phyloP scores from a whole-genome alignment of 2,329 filamentous ascomycete species.

The Aquanectria penicillioides region DNA sequence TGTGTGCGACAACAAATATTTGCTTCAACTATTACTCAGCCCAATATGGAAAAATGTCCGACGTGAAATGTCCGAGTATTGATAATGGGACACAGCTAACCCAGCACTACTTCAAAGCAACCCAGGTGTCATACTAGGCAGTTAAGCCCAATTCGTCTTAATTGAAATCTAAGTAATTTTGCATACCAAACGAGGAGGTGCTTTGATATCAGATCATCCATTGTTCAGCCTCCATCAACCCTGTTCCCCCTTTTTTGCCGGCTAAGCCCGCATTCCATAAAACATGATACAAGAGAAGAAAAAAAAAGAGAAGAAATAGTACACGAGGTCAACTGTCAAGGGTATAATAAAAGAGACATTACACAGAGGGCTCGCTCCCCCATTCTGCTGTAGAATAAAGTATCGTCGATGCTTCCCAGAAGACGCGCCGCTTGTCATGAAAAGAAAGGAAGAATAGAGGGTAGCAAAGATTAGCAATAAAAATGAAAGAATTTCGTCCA shows the following conservation, averaged over 20 bases:
- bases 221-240: constrained; percentile 11
- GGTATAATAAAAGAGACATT: constrained; percentile 32
- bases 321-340: constrained; percentile 32
- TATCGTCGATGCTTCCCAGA: constrained; percentile 38
- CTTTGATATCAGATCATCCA: constrained; percentile 13
- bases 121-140: not conserved
- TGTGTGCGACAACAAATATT: too few species aligned
- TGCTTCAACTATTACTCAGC: too few species aligned
- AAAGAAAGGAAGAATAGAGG: constrained; percentile 17
- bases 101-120: too few species aligned
- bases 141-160: not conserved
- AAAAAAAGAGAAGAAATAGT: constrained; percentile 25
- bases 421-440: constrained; percentile 31
- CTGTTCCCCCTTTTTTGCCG: constrained; percentile 23
- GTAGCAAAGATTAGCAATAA: constrained; percentile 21
- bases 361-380: constrained; percentile 25
- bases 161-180: constrained; percentile 14
- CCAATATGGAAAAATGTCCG: too few species aligned
- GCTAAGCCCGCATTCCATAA: constrained; percentile 27
- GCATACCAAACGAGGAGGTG: not conserved
- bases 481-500: constrained; percentile 9
- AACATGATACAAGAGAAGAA: constrained; percentile 21
- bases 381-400: constrained; percentile 28
- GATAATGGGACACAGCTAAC: too few species aligned
- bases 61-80: too few species aligned